Conservation (phyloP, 2,329 filamentous ascomycete genomes). For the Fusarium avenaceum region DNA sequence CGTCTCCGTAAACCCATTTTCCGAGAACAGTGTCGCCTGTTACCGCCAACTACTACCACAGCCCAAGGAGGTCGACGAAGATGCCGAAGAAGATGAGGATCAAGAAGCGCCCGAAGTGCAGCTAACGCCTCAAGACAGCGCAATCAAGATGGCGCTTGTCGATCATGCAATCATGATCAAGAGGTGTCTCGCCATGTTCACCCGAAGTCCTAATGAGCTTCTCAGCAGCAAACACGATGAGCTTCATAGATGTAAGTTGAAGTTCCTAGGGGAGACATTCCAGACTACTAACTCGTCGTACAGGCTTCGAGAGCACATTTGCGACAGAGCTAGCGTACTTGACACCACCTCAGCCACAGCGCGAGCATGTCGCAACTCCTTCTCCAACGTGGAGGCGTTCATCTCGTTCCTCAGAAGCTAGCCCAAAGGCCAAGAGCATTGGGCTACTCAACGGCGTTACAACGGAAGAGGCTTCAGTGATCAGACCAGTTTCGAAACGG, state of each 20-base stretch:
- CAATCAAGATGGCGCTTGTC: conserved; percentile 85
- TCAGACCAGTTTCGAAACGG: conserved; percentile 64
- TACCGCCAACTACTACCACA: conserved; percentile 82
- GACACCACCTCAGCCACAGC: conserved; percentile 62
- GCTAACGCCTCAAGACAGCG: conserved; percentile 75
- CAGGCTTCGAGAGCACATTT: conserved; percentile 74
- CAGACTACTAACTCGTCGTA: conserved; percentile 33
- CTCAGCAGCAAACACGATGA: conserved; percentile 70
- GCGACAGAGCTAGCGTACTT: conserved; percentile 75
- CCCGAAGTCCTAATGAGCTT: conserved; percentile 71
- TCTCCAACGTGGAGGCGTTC: conserved; percentile 65
- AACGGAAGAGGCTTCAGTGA: conserved; percentile 64
- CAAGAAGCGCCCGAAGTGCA: conserved; percentile 62
- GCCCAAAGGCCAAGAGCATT: conserved; percentile 52
- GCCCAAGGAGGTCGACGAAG: conserved; percentile 57
- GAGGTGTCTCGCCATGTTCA: conserved; percentile 79
- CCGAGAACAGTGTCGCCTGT: conserved; percentile 81
- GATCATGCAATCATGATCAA: conserved; percentile 92
- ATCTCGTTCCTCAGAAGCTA: conserved; percentile 60
- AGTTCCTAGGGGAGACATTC: not conserved
- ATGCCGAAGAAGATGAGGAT: conserved; percentile 58
- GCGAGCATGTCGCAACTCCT: conserved; percentile 58
- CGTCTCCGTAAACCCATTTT: conserved; percentile 79
- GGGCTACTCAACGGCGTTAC: conserved; percentile 54
- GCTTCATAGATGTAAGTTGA: conserved; percentile 72